A percentile compares a stretch with the other conserved stretches of the same genome.
Conservation (phyloP, 331 rosid species). For the Stylosanthes scabra region DNA sequence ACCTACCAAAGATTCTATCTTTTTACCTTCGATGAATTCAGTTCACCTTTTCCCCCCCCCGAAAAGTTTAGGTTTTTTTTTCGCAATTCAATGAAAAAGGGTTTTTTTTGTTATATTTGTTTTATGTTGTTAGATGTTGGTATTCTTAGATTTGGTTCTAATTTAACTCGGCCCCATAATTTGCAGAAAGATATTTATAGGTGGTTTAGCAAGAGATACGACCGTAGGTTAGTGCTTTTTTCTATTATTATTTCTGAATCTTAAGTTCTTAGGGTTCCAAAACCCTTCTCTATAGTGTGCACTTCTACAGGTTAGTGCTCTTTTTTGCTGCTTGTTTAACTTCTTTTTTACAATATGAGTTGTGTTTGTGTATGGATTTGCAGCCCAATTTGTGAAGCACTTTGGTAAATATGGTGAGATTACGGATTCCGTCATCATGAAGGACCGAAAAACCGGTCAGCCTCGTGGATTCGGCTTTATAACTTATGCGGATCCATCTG, state of each 20-base stretch:
- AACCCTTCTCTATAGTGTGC: constrained; percentile 22
- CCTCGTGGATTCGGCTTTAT: constrained; percentile 99
- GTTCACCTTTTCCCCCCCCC: neutral
- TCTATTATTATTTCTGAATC: constrained; percentile 17
- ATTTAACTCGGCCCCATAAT: constrained; percentile 45
- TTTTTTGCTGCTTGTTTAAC: constrained; percentile 9
- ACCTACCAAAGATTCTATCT: neutral
- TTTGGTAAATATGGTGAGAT: constrained; percentile 94
- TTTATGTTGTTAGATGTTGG: constrained; percentile 26
- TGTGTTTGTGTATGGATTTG: constrained; percentile 46
- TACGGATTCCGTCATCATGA: constrained; percentile 95
- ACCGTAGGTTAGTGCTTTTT: constrained; percentile 77
- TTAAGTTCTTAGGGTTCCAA: constrained; percentile 7
- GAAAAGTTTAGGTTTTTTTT: neutral
- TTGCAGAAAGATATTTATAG: constrained; percentile 97
- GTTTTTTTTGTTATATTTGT: neutral
- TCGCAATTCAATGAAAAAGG: neutral
- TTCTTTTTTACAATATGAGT: neutral
- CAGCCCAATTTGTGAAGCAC: constrained; percentile 95
- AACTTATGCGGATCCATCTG: constrained; percentile 89
- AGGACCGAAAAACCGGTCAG: constrained; percentile 95
- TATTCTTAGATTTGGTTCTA: constrained; percentile 44
- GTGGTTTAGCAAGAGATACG: constrained; percentile 98
- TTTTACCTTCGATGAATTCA: neutral
- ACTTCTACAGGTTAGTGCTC: constrained; percentile 19